These are phyloP conservation scores for Bipolaris oryzae DNA, from an alignment of 2,329 filamentous ascomycete genomes.

Conservation along the genomic window DNA sequence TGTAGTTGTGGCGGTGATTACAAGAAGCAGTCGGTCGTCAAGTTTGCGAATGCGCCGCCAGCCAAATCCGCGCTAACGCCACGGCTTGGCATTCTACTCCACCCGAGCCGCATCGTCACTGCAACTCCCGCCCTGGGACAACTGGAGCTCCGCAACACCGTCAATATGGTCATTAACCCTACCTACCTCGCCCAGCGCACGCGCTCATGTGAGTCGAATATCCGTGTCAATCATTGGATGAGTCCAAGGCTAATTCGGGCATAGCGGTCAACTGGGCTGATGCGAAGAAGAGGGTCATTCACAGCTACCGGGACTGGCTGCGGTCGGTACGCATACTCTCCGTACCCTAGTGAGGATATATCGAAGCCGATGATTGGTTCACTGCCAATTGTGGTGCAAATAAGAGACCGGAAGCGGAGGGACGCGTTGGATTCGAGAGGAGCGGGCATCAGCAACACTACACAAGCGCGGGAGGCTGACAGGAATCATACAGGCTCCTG, in stretches of 20 bases:
- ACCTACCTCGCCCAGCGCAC: slow-evolving; percentile 77
- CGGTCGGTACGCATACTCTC: slow-evolving; percentile 74
- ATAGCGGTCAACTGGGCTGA: slow-evolving; percentile 87
- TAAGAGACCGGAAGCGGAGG: not conserved
- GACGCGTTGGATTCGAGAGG: slow-evolving; percentile 2
- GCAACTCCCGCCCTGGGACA: slow-evolving; percentile 25
- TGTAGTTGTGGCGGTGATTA: not conserved
- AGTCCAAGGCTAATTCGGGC: slow-evolving; percentile 24
- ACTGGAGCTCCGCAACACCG: slow-evolving; percentile 36
- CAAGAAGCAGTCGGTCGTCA: slow-evolving; percentile 9
- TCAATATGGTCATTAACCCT: slow-evolving; percentile 80
- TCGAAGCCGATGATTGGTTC: no score
- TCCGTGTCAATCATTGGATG: slow-evolving; percentile 21
- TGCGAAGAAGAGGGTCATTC: slow-evolving; percentile 84
- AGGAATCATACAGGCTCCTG: slow-evolving; percentile 71
- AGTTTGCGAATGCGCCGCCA: slow-evolving; percentile 26
- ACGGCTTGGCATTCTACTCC: slow-evolving; percentile 38
- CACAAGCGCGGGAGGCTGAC: slow-evolving; percentile 17
- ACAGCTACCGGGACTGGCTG: slow-evolving; percentile 93
- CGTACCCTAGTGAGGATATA: not conserved
- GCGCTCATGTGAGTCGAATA: slow-evolving; percentile 55
- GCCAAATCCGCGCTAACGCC: slow-evolving; percentile 32
- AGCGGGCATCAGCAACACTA: not conserved
- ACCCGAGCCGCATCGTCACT: slow-evolving; percentile 43
- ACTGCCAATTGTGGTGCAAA: not conserved